phyloP scores from a whole-genome alignment of 2,329 filamentous ascomycete genomes.

The Orbilia oligospora region DNA sequence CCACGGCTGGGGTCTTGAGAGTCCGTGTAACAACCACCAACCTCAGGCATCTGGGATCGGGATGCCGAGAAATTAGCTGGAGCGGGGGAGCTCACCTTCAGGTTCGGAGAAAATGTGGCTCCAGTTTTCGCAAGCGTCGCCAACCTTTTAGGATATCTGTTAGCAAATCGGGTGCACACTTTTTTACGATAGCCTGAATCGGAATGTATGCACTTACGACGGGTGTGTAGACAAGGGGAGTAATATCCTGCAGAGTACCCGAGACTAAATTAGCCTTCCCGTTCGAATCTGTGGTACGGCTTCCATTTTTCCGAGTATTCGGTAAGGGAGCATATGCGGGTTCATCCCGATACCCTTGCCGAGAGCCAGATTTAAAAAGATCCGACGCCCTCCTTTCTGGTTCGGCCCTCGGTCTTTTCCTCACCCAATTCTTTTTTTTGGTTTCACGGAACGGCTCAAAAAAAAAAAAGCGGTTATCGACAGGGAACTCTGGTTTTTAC shows the following conservation, averaged over 20 bases:
- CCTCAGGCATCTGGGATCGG: slow-evolving; percentile 41
- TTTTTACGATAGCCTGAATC: slow-evolving; percentile 58
- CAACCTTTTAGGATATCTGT: slow-evolving; percentile 69
- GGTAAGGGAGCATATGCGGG: slow-evolving; percentile 57
- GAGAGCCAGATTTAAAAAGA: slow-evolving; percentile 58
- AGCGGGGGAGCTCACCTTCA: slow-evolving; percentile 73
- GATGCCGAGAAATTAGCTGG: slow-evolving; percentile 44
- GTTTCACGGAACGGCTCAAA: slow-evolving; percentile 30
- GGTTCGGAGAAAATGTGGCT: slow-evolving; percentile 95
- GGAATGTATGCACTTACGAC: slow-evolving; percentile 70
- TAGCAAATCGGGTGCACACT: slow-evolving; percentile 41
- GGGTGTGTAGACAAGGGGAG: slow-evolving; percentile 87
- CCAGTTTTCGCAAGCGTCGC: slow-evolving; percentile 96
- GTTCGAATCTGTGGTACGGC: slow-evolving; percentile 43
- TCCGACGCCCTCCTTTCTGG: slow-evolving; percentile 35
- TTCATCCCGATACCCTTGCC: slow-evolving; percentile 60
- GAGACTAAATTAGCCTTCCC: slow-evolving; percentile 60
- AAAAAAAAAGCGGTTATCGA: background rate
- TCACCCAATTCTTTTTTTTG: slow-evolving; percentile 23
- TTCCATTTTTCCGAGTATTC: slow-evolving; percentile 57
- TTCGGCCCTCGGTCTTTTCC: slow-evolving; percentile 37
- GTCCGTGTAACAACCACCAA: slow-evolving; percentile 38
- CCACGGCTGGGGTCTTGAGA: slow-evolving; percentile 11
- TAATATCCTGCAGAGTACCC: slow-evolving; percentile 74
- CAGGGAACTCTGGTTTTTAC: slow-evolving; percentile 35